Base-by-base conservation (phyloP, 495 filamentous ascomycete species). In the Talaromyces nanjingensis region DNA sequence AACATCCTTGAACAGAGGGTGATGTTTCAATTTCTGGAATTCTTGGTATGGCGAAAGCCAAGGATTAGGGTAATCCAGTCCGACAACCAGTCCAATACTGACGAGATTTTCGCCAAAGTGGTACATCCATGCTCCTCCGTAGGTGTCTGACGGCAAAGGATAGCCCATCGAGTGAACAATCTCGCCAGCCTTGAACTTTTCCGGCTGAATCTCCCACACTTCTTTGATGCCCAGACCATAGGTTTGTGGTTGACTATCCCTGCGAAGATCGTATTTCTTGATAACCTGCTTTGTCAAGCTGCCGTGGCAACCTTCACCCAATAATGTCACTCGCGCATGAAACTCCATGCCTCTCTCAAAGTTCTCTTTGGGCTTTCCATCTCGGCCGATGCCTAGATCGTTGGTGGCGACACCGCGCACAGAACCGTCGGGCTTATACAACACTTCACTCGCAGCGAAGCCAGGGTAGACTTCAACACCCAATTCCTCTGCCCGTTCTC, bases 271-370 rank as follows among this genome's bases (percentile, higher is more conserved):
- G 65, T 89, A 99, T 71, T 96, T 97, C 76, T 96, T 96, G 65
- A 90, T 89, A 53, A 97, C 89, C 74, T 97, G 90, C 80, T 99
- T 99, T 34, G 89, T 92, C 73, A 99, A 77, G 77, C 92, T 96
- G 34, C 94, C 94, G 71, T 99, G 94, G 69, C 96, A 98, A 49
- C 94, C 94, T 76, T 99, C 94, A 4, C 84, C 94, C 58, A 99
- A 90, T n/a, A 99, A 79, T 3, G 94, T 99, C 54, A 93, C 84
- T 58, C 92, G 81, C 2, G 96, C 96, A 73, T 97, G 92, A 74
- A 99, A 99, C 76, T 96, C 94, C 94, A 99, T 99, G 49, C 94
- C 94, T 58, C 94, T 80, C 76, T 97, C 92, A 69, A 97, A 99
- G n/a, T 76, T 86, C 25, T 93, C 84, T 77, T 96, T 99, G 4